A percentile compares a stretch with the other conserved stretches of the same genome.
These are phyloP conservation scores for Xerocomus brunneocitrinus DNA, from an alignment of 768 basidiomycete genomes.

Conservation along the genomic window DNA sequence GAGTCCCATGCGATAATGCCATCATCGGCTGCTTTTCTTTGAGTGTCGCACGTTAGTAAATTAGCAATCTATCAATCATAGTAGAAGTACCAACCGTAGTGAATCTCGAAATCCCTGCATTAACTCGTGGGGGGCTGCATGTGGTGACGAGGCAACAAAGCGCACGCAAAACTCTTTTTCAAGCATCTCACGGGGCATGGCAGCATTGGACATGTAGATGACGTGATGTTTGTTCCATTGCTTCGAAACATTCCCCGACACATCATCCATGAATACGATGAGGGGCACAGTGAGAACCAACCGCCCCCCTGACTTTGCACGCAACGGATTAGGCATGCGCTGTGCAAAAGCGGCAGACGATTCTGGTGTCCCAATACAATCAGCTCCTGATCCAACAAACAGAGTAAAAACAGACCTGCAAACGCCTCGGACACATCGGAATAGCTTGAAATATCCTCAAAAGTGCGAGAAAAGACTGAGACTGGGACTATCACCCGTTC, in stretches of 20 bases:
- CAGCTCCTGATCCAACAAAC: no score
- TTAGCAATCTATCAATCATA: no score
- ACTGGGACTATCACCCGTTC: no score
- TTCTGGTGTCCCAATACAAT: no score
- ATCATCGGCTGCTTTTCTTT: no score
- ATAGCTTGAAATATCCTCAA: no score
- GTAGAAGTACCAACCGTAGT: neutral
- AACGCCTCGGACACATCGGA: no score
- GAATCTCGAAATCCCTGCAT: slow-evolving; percentile 28
- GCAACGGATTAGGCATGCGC: neutral
- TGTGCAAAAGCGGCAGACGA: no score
- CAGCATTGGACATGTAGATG: slow-evolving; percentile 31
- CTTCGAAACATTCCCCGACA: slow-evolving; percentile 34
- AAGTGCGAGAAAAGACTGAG: no score
- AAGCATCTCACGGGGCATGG: slow-evolving; percentile 25
- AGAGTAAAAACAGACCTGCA: no score
- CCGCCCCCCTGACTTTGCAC: slow-evolving; percentile 10
- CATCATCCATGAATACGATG: slow-evolving; percentile 34
- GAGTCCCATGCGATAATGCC: slow-evolving; percentile 21
- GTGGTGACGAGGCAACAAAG: slow-evolving; percentile 32
- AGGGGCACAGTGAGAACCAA: slow-evolving; percentile 22
- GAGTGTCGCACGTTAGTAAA: no score
- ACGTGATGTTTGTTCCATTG: slow-evolving; percentile 37
- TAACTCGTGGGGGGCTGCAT: slow-evolving; percentile 32
- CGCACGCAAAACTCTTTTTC: slow-evolving; percentile 30